phyloP scores from a whole-genome alignment of 192 early-diverging fungal species.

The Coemansia furcata region DNA sequence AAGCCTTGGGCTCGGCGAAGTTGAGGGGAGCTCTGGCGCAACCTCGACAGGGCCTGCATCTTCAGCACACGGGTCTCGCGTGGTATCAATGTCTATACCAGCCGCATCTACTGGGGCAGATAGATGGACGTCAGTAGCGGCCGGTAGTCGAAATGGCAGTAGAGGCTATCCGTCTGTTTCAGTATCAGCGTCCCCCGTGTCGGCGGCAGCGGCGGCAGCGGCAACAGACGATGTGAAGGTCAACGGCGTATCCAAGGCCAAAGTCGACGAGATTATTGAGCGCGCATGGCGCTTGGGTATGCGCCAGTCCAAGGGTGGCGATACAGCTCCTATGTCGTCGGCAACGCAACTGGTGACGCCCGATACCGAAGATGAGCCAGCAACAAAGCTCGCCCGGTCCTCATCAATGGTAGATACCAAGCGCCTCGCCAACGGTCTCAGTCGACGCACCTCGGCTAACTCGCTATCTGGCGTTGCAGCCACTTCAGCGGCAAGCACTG shows the following conservation, averaged over 20 bases:
- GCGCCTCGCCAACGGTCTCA: neutral
- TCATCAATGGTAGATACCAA: neutral
- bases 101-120: neutral
- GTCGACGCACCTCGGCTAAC: constrained; percentile 16
- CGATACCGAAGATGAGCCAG: constrained; percentile 39
- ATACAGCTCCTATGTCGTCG: neutral
- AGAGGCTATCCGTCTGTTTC: neutral
- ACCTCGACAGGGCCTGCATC: neutral
- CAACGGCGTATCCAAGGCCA: constrained; percentile 30
- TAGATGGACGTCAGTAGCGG: neutral
- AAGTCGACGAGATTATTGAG: constrained; percentile 49
- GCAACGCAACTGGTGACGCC: constrained; percentile 36
- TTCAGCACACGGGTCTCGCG: constrained; percentile 7
- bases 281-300: constrained; percentile 35
- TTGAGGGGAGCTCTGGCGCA: neutral
- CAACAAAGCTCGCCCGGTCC: neutral
- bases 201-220: neutral
- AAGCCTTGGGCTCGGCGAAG: neutral
- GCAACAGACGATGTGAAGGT: constrained; percentile 6
- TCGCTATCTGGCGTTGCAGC: neutral
- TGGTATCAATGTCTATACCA: constrained; percentile 3
- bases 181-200: neutral
- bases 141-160: neutral
- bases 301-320: constrained; percentile 1
- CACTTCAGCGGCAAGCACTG: neutral